Conservation (phyloP, 768 basidiomycete genomes). For the Clitopilus hobsonii region DNA sequence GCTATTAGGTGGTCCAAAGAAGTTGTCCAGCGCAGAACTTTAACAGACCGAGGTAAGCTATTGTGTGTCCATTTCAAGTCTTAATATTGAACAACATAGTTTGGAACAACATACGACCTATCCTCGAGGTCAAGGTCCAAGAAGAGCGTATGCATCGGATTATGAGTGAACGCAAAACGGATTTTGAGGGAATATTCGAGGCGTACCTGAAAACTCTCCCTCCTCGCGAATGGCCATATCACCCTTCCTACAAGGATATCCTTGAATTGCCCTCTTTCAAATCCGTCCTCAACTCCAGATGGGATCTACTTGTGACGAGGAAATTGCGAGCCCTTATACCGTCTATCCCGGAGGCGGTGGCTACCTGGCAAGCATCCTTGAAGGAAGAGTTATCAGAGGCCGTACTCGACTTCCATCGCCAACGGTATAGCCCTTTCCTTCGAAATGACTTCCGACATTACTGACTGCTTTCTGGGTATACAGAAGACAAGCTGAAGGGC, state of each 20-base stretch:
- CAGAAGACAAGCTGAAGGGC: too few relatives aligned
- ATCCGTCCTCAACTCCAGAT: neutral
- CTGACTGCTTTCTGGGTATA: neutral
- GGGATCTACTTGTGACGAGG: neutral
- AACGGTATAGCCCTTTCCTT: neutral
- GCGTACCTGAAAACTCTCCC: conserved; percentile 10
- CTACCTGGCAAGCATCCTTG: neutral
- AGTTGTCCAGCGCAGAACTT: conserved; percentile 6
- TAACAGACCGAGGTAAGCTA: conserved; percentile 22
- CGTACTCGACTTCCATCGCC: neutral
- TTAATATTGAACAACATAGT: conserved; percentile 8
- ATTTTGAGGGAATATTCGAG: conserved; percentile 4
- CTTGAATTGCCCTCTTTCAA: neutral
- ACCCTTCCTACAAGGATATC: neutral
- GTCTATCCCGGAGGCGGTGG: neutral
- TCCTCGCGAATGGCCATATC: conserved; percentile 5
- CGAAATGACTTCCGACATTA: too few relatives aligned
- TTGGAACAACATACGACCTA: conserved; percentile 17
- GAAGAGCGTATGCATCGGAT: conserved; percentile 6
- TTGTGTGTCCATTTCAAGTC: neutral
- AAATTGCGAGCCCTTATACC: neutral
- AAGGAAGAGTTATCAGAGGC: neutral
- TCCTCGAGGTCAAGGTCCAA: conserved; percentile 12
- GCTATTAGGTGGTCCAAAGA: too few relatives aligned
- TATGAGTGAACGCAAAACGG: conserved; percentile 5